Base-by-base conservation (phyloP, 2,329 filamentous ascomycete species). In the Cyanodermella asteris region DNA sequence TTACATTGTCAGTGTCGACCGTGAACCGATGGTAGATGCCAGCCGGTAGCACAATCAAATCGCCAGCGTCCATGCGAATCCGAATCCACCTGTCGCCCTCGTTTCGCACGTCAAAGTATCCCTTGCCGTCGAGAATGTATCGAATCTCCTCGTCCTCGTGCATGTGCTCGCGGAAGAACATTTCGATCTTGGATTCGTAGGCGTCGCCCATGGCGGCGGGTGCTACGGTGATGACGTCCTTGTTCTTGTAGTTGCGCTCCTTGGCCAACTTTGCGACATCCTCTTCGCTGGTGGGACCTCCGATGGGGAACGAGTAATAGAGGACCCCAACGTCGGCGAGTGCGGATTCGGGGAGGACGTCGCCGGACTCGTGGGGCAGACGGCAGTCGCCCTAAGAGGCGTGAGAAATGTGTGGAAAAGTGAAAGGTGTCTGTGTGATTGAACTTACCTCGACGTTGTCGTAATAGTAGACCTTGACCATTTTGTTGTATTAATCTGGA, bases 61-160 rank as follows among this genome's bases (percentile, higher is more conserved):
- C 87, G 27, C 68, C 62, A 59, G 87, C 87, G 47, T 75, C 75
- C 29, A 97, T 54, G 40, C 60, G 55, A 32, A 97, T 81, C 30
- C 87, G 60, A 30, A 97, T 67, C 87, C 87, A 97, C 36, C 75
- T 68, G 43, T 94, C 87, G 42, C 94, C 84, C 47, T 74, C 59
- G 41, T 68, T 72, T 24, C 87, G 60, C 3, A 97, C 82, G 50
- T 97, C 87, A 45, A 97, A 97, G 49, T 75, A 97, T 1, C 87
- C 87, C 28, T 66, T 64, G 0, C 87, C 87, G 32, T 73, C 82
- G 16, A 80, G 60, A 36, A 97, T 82, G 43, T 93, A 97, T 23
- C 87, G 62, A 36, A 97, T 97, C 61, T 97, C 87, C 55, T 97
- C 87, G 38, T 97, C 87, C 55, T 97, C 87, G 46, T 97, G 87